Evolutionary conservation across 495 filamentous ascomycete genomes (phyloP).

Genomic region (Hypoxylon rickii): DNA sequence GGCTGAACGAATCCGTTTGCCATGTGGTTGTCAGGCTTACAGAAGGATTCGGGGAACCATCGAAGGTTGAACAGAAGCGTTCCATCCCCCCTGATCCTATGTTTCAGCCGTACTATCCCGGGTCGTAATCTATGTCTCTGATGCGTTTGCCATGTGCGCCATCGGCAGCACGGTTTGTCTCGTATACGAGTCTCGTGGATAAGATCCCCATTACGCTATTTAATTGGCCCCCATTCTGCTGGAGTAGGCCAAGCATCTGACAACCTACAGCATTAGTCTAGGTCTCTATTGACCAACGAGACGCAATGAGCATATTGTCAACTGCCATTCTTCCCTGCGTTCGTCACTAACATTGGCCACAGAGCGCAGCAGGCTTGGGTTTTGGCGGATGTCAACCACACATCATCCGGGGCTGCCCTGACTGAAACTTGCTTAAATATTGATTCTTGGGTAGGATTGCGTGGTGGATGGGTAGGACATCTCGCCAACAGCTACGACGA

Average conservation of each 20-base stretch:
- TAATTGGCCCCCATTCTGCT: neutral
- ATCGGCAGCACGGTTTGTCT: no score
- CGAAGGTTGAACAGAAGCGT: conserved; percentile 1
- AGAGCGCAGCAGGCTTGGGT: no score
- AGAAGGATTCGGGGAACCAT: conserved; percentile 12
- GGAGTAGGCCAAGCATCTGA: conserved; percentile 8
- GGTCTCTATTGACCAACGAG: neutral
- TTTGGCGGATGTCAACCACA: neutral
- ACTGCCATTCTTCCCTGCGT: neutral
- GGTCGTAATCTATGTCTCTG: no score
- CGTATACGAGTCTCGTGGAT: conserved; percentile 8
- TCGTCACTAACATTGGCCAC: neutral
- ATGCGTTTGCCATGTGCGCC: no score
- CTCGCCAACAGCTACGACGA: neutral
- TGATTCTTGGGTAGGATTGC: neutral
- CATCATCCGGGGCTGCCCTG: neutral
- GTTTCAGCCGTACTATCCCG: no score
- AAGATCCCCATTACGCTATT: neutral
- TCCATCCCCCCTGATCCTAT: neutral
- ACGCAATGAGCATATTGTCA: neutral
- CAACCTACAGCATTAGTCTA: neutral
- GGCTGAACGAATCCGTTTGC: conserved; percentile 18
- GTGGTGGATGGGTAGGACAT: neutral
- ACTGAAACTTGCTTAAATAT: conserved; percentile 1
- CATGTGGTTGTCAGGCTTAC: neutral